Evolutionary conservation across 140 eudicot species (phyloP).

Genomic region (Bidens hawaiensis): DNA sequence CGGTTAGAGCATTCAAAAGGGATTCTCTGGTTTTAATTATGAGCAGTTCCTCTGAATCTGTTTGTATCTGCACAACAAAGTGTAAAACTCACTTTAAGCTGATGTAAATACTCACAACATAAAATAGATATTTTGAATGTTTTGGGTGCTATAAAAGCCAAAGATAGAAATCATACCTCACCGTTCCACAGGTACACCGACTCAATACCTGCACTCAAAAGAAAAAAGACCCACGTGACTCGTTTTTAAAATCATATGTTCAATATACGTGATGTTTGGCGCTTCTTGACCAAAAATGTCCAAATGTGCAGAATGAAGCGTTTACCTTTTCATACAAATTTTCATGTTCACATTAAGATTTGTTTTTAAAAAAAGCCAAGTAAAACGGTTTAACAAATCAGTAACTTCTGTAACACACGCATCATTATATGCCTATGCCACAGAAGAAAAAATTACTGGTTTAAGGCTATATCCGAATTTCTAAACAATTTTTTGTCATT

Average conservation of each 20-base stretch:
- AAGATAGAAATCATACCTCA: constrained; percentile 46
- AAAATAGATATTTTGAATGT: not conserved
- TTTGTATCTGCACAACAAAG: constrained; percentile 60
- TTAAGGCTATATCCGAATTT: not conserved
- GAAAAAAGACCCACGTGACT: not conserved
- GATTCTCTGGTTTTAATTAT: constrained; percentile 97
- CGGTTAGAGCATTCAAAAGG: constrained; percentile 70
- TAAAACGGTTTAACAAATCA: not conserved
- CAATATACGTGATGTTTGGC: not conserved
- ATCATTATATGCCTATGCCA: no score
- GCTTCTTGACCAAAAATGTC: not conserved
- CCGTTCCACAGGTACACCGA: constrained; percentile 93
- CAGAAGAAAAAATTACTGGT: not conserved
- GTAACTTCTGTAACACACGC: not conserved
- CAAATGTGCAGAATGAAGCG: not conserved
- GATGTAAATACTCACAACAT: not conserved
- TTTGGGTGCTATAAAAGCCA: not conserved
- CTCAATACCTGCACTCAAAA: constrained; percentile 65
- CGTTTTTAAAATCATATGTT: not conserved
- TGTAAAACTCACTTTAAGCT: not conserved
- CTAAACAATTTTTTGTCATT: not conserved
- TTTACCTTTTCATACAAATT: not conserved
- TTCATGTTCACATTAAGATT: not conserved
- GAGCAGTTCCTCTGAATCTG: constrained; percentile 88
- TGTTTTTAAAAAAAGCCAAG: not conserved